phyloP scores from a whole-genome alignment of 257 asterid species.

The Lycium barbarum region DNA sequence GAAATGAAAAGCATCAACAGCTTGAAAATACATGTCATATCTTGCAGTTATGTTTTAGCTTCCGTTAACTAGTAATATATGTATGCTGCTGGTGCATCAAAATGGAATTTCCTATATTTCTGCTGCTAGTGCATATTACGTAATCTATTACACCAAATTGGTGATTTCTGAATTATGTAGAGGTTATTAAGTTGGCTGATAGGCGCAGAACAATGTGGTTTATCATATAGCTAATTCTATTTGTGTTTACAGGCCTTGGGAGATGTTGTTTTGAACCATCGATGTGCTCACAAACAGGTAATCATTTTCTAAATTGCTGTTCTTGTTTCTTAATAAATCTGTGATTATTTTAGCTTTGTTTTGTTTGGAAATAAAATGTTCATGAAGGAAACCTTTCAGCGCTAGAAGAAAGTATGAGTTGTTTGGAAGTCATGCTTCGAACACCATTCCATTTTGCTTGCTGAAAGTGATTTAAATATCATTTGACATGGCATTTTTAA shows the following conservation, averaged over 20 bases:
- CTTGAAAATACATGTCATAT: background rate
- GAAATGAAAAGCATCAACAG: background rate
- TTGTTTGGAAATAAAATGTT: slow-evolving; percentile 8
- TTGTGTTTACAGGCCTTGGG: slow-evolving; percentile 48
- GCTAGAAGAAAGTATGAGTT: background rate
- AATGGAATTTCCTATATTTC: slow-evolving; percentile 1
- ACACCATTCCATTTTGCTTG: background rate
- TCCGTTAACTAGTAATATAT: background rate
- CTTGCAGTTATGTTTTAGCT: background rate
- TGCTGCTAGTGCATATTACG: slow-evolving; percentile 3
- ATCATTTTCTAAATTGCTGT: slow-evolving; percentile 4
- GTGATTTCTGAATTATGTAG: background rate
- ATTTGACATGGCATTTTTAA: background rate
- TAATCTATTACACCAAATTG: background rate
- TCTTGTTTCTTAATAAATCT: background rate
- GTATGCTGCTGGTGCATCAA: slow-evolving; percentile 17
- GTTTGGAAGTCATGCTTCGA: background rate
- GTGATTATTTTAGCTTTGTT: background rate
- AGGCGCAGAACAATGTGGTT: background rate
- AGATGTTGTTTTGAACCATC: slow-evolving; percentile 55
- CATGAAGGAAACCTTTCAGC: slow-evolving; percentile 22
- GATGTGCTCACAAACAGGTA: slow-evolving; percentile 58
- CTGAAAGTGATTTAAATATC: slow-evolving; percentile 4
- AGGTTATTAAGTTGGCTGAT: slow-evolving; percentile 19
- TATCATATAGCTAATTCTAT: background rate